Percentiles rank a stretch among this genome's conserved stretches.
Evolutionary conservation across 78 protist species (phyloP).

Genomic region (Dictyostelium capitatum): DNA sequence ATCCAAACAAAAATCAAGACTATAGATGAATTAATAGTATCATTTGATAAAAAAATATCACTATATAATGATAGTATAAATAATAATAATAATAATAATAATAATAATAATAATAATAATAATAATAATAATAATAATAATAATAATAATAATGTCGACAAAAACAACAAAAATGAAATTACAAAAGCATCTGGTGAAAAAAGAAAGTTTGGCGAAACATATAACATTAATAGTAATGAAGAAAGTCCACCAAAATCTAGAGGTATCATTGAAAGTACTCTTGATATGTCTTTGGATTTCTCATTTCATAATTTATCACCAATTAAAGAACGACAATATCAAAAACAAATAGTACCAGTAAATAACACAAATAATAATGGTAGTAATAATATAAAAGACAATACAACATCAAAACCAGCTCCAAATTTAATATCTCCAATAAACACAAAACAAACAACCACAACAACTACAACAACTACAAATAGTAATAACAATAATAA

Average conservation of each 20-base stretch:
- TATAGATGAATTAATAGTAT: not conserved
- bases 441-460: not conserved
- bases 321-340: not conserved
- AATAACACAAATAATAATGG: not conserved
- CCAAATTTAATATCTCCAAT: not conserved
- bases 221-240: not conserved
- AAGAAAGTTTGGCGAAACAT: not conserved
- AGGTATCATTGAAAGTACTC: not conserved
- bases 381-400: not conserved
- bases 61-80: not conserved
- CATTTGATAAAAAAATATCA: not conserved
- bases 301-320: slow-evolving; percentile 11
- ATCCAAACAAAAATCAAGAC: not conserved
- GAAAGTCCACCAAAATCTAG: slow-evolving; percentile 11
- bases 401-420: not conserved
- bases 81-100: not conserved
- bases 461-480: not conserved
- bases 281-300: not conserved
- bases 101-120: not conserved
- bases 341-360: not conserved
- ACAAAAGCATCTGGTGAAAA: not conserved
- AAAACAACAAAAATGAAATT: not conserved
- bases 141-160: not conserved
- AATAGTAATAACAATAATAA: not conserved
- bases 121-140: not conserved